Percentiles rank a stretch among this genome's conserved stretches.
These are phyloP conservation scores for Linum tenue DNA, from an alignment of 345 rosid species.

Conservation along the genomic window DNA sequence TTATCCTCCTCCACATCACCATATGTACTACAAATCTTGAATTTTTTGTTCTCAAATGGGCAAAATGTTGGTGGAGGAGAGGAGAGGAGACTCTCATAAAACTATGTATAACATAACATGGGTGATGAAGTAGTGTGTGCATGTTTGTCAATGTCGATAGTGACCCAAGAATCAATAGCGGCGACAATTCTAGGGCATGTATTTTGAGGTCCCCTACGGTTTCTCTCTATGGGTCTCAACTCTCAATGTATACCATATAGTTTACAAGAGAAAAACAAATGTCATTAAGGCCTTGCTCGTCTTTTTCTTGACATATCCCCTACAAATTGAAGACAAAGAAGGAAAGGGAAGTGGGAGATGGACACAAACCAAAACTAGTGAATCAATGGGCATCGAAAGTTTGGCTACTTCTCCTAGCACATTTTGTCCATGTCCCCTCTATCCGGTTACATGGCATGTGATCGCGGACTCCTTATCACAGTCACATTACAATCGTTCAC, in stretches of 20 bases:
- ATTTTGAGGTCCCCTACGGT: not conserved
- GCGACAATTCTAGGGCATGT: not conserved
- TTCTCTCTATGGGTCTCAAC: too few relatives aligned
- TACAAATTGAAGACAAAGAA: constrained; percentile 24
- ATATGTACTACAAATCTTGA: too few relatives aligned
- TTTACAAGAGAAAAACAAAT: constrained; percentile 16
- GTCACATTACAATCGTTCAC: not conserved
- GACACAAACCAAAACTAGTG: constrained; percentile 10
- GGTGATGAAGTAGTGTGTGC: not conserved
- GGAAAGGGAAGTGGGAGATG: constrained; percentile 6
- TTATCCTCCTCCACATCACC: too few relatives aligned
- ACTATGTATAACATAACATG: not conserved
- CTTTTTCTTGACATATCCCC: constrained; percentile 1
- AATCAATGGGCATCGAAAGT: not conserved
- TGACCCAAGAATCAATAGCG: not conserved
- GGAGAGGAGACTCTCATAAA: too few relatives aligned
- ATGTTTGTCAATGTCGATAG: not conserved
- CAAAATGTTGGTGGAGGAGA: too few relatives aligned
- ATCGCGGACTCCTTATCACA: constrained; percentile 9
- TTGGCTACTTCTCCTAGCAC: constrained; percentile 39
- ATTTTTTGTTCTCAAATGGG: too few relatives aligned
- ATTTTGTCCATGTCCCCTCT: constrained; percentile 46
- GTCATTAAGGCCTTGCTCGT: constrained; percentile 2
- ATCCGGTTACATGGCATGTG: constrained; percentile 33
- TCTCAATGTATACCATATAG: constrained; percentile 1